Conservation (phyloP, 2,329 filamentous ascomycete species). For the Teratosphaeria epicoccoides region DNA sequence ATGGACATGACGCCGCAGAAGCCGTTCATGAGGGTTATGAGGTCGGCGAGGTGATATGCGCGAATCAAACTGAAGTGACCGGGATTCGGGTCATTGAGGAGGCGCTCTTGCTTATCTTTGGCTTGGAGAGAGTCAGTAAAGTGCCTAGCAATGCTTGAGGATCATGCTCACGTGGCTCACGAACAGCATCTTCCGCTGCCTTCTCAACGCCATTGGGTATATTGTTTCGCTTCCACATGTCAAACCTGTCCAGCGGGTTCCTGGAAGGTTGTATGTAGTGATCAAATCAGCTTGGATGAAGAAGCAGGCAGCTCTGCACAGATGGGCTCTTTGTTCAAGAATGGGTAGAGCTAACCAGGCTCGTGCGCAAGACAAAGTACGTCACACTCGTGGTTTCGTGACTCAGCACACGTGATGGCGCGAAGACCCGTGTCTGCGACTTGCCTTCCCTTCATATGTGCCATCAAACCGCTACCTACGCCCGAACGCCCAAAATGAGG, state of each 20-base stretch:
- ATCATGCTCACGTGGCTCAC: slow-evolving; percentile 28
- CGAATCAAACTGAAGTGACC: slow-evolving; percentile 57
- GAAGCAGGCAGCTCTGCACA: not conserved
- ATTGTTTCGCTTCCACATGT: slow-evolving; percentile 55
- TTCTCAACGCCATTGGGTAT: slow-evolving; percentile 42
- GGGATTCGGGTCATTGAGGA: slow-evolving; percentile 53
- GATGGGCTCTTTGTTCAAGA: too few relatives aligned
- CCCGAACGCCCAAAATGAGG: not conserved
- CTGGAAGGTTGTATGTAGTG: not conserved
- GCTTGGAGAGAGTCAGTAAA: slow-evolving; percentile 32
- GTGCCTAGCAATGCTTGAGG: not conserved
- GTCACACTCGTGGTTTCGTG: not conserved
- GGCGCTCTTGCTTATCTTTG: slow-evolving; percentile 64
- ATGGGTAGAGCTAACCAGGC: not conserved
- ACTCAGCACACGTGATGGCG: not conserved
- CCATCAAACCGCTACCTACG: too few relatives aligned
- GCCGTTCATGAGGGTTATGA: slow-evolving; percentile 75
- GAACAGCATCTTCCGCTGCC: slow-evolving; percentile 26
- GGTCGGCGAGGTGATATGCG: slow-evolving; percentile 65
- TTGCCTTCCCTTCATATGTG: too few relatives aligned
- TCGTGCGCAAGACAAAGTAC: not conserved
- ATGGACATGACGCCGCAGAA: slow-evolving; percentile 91
- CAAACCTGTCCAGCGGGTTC: too few relatives aligned
- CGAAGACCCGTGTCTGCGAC: not conserved
- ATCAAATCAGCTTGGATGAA: not conserved